Base-by-base conservation (phyloP, 1,284 basidiomycete species). In the Moesziomyces antarcticus region DNA sequence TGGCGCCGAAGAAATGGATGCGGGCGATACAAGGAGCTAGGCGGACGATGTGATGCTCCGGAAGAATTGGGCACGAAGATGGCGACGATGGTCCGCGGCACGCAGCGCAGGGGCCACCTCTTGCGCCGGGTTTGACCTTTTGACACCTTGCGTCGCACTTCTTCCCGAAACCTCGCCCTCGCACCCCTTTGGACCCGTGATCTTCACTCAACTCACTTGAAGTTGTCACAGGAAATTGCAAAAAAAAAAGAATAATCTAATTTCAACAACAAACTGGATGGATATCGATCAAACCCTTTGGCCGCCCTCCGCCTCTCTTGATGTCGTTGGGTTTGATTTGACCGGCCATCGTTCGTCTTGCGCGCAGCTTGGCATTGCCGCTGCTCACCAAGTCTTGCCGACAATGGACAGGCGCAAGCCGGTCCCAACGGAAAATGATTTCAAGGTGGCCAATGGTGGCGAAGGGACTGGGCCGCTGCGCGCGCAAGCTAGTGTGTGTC, bases 61-160 rank as follows among this genome's bases (percentile, higher is more conserved):
- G 30, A 33, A 33, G 13, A 33, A 33, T 33, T 33, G 30, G 30
- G 16, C 18, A 16, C 8, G 14, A 7, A 16, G 37, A 40, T 8
- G 37, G 18, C 37, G 37, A 40, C 16, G 37, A 40, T 40, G 37
- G 35, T 35, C 35, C 35, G 35, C 35, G 16, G 35, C 35, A 13
- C 47, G 46, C 22, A 35, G 37, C 52, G 60, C 60, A 56, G 48
- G 60, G 60, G 60, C 54, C 60, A 63, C 59, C 47, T 46, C 24
- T 24, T 16, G 35, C 7, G 24, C 24, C 24, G 24, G 24, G 24
- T 3, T 25, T 25, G 24, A 3, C 5, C 25, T 27, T 24, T 24
- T 47, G 30, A 9, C n/a, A 41, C 48, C 33, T 25, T 56, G 25
- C 44, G 24, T 48, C 20, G 25, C 53, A 46, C 57, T 57, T 51